These are phyloP conservation scores for Pythium scleroteichum DNA, from an alignment of 352 stramenopile genomes.

Conservation along the genomic window DNA sequence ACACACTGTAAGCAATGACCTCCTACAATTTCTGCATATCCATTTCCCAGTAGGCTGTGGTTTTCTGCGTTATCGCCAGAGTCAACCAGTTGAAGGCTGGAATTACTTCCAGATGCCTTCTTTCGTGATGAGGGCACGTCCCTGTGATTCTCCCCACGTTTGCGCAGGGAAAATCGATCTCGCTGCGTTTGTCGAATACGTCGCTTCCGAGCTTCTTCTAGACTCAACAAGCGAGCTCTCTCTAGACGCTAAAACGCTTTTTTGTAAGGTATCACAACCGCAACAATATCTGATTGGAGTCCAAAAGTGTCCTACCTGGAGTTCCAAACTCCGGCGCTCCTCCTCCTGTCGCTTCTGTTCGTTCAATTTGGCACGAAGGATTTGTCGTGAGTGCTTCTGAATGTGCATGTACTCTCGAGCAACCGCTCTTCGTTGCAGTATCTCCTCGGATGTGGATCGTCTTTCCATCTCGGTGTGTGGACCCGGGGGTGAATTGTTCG, in stretches of 20 bases:
- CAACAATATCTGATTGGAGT: too few species aligned
- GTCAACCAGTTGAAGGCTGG: too few species aligned
- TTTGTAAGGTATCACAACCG: too few species aligned
- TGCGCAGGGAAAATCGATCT: conserved; percentile 13
- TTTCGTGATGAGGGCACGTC: too few species aligned
- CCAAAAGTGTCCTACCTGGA: conserved; percentile 62
- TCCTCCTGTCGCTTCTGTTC: conserved; percentile 33
- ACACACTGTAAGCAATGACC: too few species aligned
- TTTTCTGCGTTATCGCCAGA: too few species aligned
- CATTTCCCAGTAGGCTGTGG: conserved; percentile 16
- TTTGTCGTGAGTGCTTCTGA: conserved; percentile 50
- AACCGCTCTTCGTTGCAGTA: conserved; percentile 46
- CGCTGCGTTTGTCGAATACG: conserved; percentile 24
- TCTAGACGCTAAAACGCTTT: conserved; percentile 30
- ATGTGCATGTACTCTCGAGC: conserved; percentile 70
- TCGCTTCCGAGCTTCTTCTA: conserved; percentile 25
- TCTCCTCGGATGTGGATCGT: conserved; percentile 23
- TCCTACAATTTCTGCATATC: too few species aligned
- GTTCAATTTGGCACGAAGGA: conserved; percentile 37
- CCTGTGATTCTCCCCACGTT: conserved; percentile 4
- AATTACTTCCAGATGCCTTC: too few species aligned
- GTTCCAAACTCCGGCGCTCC: conserved; percentile 41
- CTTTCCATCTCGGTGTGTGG: conserved; percentile 2
- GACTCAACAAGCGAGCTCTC: conserved; percentile 20
- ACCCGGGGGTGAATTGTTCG: too few species aligned